Conservation (phyloP, 1,284 basidiomycete genomes). For the Psilocybe mexicana region DNA sequence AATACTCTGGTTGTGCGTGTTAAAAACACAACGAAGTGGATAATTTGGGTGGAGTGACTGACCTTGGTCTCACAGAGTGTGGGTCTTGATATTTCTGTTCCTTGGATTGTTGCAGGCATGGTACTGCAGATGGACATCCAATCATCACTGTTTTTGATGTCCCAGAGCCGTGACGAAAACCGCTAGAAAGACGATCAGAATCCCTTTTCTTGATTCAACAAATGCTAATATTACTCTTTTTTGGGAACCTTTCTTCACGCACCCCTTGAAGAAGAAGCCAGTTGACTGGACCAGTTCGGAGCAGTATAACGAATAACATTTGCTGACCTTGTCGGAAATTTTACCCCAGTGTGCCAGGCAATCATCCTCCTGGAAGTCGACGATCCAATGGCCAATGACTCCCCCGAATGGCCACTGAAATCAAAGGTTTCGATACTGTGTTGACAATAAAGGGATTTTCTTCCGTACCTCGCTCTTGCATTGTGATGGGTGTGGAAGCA, state of each 20-base stretch:
- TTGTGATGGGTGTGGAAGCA: conserved; percentile 22
- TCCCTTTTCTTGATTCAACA: not conserved
- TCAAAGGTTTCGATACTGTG: not conserved
- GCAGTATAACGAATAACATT: not conserved
- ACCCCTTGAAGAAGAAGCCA: conserved; percentile 26
- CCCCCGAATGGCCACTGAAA: conserved; percentile 28
- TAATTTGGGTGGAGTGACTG: conserved; percentile 4
- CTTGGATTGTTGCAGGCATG: conserved; percentile 27
- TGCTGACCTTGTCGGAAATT: conserved; percentile 27
- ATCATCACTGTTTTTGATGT: conserved; percentile 27
- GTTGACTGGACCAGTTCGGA: not conserved
- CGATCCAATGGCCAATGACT: conserved; percentile 30
- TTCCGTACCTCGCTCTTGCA: conserved; percentile 30
- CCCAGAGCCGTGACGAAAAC: conserved; percentile 28
- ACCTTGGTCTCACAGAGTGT: conserved; percentile 29
- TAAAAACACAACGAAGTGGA: not conserved
- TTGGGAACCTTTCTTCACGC: conserved; percentile 20
- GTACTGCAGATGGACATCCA: conserved; percentile 28
- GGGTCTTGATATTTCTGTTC: conserved; percentile 23
- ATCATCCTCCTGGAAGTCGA: conserved; percentile 24
- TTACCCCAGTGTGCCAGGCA: conserved; percentile 31
- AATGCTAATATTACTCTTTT: conserved; percentile 14
- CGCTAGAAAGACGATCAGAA: conserved; percentile 21
- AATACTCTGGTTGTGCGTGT: conserved; percentile 24
- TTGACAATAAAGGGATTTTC: not conserved